Evolutionary conservation across 768 basidiomycete species (phyloP), one percentile per base, ranked within the genome.

Genomic region (Pleurotus cornucopiae): DNA sequence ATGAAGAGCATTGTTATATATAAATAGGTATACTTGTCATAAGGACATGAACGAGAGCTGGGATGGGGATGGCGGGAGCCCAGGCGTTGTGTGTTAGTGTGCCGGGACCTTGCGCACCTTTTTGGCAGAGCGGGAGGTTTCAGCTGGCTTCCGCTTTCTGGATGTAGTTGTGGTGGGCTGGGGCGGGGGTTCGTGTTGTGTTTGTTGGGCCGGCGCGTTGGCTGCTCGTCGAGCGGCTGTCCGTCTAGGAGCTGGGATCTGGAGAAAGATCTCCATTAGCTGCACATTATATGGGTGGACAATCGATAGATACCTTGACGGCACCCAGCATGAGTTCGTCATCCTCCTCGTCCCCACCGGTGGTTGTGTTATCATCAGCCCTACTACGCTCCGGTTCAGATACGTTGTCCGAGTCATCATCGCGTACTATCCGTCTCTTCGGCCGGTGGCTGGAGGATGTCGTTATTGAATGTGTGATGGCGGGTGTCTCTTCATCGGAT

Each of bases 121-220:
- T 7, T 25, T 34, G 18, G 49, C 49, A 26, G 14, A 16, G 30
- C 16, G 7, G 12, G 9, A 46, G 13, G 18, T 16, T n/a, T 25
- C 56, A 20, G 26, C 49, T 18, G 62, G 49, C 60, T 68, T 76
- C 21, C 75, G 71, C 63, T 66, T 76, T 63, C 73, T 75, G 47
- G 59, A 64, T 44, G 71, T 61, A 59, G 72, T 62, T 61, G 68
- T 16, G 2, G 37, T 37, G n/a, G 54, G 18, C 30, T 58, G 54
- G 16, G 47, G 26, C 3, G 30, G 16, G 21, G 25, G n/a, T 16
- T 52, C 37, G 3, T 4, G 44, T 5, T 26, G 26, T 40, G 40
- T 38, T 13, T 18, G 13, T 13, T 51, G 25, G 23, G 4, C 2
- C 39, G 25, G 40, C 7, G 30, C 30, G 7, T 34, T 34, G 6